These are phyloP conservation scores for Cladosporium sp. DNA, from an alignment of 2,329 filamentous ascomycete species.

Conservation along the genomic window DNA sequence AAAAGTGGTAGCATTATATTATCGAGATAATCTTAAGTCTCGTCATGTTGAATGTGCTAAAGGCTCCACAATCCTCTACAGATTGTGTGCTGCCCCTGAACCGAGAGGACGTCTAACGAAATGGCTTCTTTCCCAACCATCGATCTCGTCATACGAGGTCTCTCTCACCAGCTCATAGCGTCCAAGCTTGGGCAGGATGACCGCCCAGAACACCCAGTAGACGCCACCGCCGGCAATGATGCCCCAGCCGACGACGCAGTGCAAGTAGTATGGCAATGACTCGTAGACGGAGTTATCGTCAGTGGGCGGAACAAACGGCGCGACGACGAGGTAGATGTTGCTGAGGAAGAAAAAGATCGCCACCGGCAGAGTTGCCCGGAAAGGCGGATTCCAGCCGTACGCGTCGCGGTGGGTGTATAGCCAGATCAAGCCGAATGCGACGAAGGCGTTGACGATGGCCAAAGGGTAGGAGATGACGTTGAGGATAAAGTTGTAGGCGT, in stretches of 20 bases:
- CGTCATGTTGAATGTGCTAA: neutral
- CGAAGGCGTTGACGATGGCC: slow-evolving; percentile 49
- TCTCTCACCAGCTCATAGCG: slow-evolving; percentile 31
- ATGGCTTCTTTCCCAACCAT: slow-evolving; percentile 36
- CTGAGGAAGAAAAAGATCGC: slow-evolving; percentile 47
- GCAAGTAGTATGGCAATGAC: slow-evolving; percentile 47
- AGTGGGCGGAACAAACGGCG: slow-evolving; percentile 46
- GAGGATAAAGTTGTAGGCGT: slow-evolving; percentile 55
- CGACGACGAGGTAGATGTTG: slow-evolving; percentile 48
- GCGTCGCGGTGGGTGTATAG: slow-evolving; percentile 39
- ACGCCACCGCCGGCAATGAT: slow-evolving; percentile 46
- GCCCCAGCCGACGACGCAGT: slow-evolving; percentile 47
- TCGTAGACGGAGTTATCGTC: slow-evolving; percentile 47
- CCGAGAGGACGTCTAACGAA: slow-evolving; percentile 23
- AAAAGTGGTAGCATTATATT: neutral
- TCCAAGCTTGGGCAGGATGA: slow-evolving; percentile 41
- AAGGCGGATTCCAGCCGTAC: slow-evolving; percentile 44
- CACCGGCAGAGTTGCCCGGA: slow-evolving; percentile 46
- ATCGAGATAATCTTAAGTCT: neutral
- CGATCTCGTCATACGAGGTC: slow-evolving; percentile 29
- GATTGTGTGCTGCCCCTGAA: neutral
- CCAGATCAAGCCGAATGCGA: slow-evolving; percentile 43
- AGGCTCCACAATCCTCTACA: neutral
- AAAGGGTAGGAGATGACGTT: slow-evolving; percentile 60
- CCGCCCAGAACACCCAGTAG: slow-evolving; percentile 48